Evolutionary conservation across 345 rosid species (phyloP).

Genomic region (Pugionium dolabratum): DNA sequence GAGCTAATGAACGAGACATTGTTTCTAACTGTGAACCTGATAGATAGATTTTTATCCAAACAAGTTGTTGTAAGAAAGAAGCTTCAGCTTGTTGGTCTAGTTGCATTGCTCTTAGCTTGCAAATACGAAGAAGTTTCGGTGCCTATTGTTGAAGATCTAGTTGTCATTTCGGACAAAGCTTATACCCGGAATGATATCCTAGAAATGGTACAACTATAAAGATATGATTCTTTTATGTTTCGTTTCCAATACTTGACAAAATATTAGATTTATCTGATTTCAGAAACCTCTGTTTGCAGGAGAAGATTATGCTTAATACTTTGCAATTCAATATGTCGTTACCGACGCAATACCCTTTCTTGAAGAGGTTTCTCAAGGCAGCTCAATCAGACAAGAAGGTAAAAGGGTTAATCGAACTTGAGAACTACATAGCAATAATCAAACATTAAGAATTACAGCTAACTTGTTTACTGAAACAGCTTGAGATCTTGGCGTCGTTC

Average conservation of each 20-base stretch:
- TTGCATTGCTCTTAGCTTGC: slow-evolving; percentile 80
- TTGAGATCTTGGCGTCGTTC: slow-evolving; percentile 69
- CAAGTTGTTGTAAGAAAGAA: slow-evolving; percentile 48
- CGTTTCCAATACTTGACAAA: neutral
- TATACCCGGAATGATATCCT: slow-evolving; percentile 50
- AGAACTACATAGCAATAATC: neutral
- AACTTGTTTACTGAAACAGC: slow-evolving; percentile 22
- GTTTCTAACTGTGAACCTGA: slow-evolving; percentile 57
- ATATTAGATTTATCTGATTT: slow-evolving; percentile 2
- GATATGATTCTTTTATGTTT: neutral
- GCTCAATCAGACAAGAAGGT: slow-evolving; percentile 79
- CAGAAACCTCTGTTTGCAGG: slow-evolving; percentile 37
- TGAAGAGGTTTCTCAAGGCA: slow-evolving; percentile 80
- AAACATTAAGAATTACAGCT: slow-evolving; percentile 3
- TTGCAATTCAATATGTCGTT: slow-evolving; percentile 78
- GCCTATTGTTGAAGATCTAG: slow-evolving; percentile 54
- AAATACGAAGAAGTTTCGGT: slow-evolving; percentile 61
- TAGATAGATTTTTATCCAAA: slow-evolving; percentile 54
- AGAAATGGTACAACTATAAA: slow-evolving; percentile 46
- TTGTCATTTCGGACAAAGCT: slow-evolving; percentile 53
- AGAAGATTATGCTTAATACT: slow-evolving; percentile 64
- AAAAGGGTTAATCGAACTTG: too few relatives aligned
- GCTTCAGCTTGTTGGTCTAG: slow-evolving; percentile 61
- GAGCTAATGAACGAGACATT: slow-evolving; percentile 61
- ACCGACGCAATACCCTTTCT: slow-evolving; percentile 80